These are phyloP conservation scores for Nannizzia gypsea DNA, from an alignment of 2,329 filamentous ascomycete species.

Conservation along the genomic window DNA sequence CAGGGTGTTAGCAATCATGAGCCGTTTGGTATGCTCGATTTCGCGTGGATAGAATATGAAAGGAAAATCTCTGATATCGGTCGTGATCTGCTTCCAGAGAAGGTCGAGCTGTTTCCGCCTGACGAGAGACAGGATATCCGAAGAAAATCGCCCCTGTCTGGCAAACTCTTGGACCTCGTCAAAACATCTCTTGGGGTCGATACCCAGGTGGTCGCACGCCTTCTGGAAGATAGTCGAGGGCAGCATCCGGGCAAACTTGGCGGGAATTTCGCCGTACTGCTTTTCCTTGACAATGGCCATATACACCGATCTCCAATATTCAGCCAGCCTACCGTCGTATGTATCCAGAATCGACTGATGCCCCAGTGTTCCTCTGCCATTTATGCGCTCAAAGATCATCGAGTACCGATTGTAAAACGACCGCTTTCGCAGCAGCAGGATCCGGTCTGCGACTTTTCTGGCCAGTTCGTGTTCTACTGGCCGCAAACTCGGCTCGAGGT, in stretches of 20 bases:
- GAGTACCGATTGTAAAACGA: background rate
- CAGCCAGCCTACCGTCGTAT: too few species aligned
- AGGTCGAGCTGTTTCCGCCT: background rate
- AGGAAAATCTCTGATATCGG: background rate
- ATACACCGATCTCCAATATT: too few species aligned
- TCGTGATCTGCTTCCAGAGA: background rate
- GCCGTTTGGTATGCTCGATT: background rate
- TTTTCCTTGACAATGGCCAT: too few species aligned
- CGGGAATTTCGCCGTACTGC: too few species aligned
- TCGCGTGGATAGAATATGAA: background rate
- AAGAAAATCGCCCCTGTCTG: background rate
- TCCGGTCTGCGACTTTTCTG: too few species aligned
- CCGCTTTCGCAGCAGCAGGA: background rate
- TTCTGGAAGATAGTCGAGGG: too few species aligned
- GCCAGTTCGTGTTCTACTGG: background rate
- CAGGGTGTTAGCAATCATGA: background rate
- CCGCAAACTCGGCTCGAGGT: background rate
- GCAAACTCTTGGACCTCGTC: background rate
- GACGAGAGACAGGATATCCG: background rate
- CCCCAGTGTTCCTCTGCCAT: too few species aligned
- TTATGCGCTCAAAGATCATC: background rate
- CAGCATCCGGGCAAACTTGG: too few species aligned
- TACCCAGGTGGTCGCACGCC: background rate
- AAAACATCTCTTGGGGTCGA: background rate
- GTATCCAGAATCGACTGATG: too few species aligned